Conservation (phyloP, 2,329 filamentous ascomycete genomes). For the Lojkania enalia region DNA sequence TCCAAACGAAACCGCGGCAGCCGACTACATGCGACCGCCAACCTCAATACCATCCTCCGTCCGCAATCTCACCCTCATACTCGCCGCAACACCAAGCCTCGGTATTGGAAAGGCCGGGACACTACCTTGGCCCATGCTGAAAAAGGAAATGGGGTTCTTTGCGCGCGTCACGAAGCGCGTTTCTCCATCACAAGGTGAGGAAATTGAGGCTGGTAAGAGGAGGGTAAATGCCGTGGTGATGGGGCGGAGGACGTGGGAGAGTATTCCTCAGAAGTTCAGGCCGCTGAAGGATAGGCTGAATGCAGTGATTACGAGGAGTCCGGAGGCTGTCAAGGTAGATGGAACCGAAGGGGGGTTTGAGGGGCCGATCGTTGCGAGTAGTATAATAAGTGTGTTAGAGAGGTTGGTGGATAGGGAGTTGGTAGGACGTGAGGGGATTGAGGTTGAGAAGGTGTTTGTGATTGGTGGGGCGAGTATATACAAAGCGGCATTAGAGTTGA, state of each 20-base stretch:
- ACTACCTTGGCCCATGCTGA: conserved; percentile 87
- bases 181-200: background rate
- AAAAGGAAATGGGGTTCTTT: conserved; percentile 94
- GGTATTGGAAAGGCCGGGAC: conserved; percentile 81
- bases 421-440: conserved; percentile 9
- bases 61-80: conserved; percentile 86
- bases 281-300: conserved; percentile 81
- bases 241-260: conserved; percentile 97
- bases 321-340: conserved; percentile 18
- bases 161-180: conserved; percentile 80
- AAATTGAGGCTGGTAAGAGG: background rate
- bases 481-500: conserved; percentile 64
- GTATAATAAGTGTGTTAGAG: conserved; percentile 61
- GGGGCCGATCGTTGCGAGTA: conserved; percentile 60
- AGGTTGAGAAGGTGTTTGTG: conserved; percentile 63
- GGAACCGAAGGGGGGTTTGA: conserved; percentile 23
- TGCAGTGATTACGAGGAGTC: conserved; percentile 71
- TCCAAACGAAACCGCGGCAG: conserved; percentile 5
- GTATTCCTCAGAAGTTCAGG: conserved; percentile 76
- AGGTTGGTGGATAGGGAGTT: conserved; percentile 8
- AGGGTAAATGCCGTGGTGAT: conserved; percentile 75
- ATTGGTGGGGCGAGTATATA: conserved; percentile 93
- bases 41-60: conserved; percentile 26
- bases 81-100: conserved; percentile 87
- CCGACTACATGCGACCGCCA: conserved; percentile 17